Evolutionary conservation across 257 asterid genomes (phyloP).

Genomic region (Jacaranda mimosifolia): DNA sequence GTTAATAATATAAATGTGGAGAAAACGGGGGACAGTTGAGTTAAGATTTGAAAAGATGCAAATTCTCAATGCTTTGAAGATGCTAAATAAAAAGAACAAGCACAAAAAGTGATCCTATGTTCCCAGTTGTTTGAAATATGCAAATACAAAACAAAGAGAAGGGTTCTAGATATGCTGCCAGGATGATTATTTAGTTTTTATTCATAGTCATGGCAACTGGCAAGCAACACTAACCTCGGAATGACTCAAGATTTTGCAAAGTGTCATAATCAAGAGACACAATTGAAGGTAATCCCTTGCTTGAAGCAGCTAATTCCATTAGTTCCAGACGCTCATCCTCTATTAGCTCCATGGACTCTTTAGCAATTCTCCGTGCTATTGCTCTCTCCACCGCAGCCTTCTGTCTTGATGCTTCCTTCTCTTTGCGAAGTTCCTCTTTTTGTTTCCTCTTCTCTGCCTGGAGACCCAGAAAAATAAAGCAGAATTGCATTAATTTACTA

Average conservation of each 20-base stretch:
- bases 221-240: constrained; percentile 73
- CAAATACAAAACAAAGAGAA: background rate
- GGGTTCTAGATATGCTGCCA: background rate
- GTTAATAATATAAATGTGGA: too few relatives aligned
- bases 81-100: background rate
- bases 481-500: background rate
- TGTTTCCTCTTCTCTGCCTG: constrained; percentile 94
- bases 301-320: constrained; percentile 95
- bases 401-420: constrained; percentile 85
- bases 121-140: background rate
- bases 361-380: constrained; percentile 88
- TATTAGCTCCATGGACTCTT: constrained; percentile 93
- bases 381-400: constrained; percentile 96
- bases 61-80: constrained; percentile 16
- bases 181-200: constrained; percentile 18
- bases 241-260: constrained; percentile 85
- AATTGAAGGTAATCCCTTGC: constrained; percentile 87
- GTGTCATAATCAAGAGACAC: constrained; percentile 87
- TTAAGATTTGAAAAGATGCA: background rate
- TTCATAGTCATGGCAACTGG: background rate
- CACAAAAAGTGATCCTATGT: background rate
- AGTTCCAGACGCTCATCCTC: constrained; percentile 98
- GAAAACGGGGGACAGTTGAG: background rate
- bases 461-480: constrained; percentile 30
- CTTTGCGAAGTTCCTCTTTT: constrained; percentile 86